Evolutionary conservation across 305 asterid genomes (phyloP).

Genomic region (Ruellia speciosa): DNA sequence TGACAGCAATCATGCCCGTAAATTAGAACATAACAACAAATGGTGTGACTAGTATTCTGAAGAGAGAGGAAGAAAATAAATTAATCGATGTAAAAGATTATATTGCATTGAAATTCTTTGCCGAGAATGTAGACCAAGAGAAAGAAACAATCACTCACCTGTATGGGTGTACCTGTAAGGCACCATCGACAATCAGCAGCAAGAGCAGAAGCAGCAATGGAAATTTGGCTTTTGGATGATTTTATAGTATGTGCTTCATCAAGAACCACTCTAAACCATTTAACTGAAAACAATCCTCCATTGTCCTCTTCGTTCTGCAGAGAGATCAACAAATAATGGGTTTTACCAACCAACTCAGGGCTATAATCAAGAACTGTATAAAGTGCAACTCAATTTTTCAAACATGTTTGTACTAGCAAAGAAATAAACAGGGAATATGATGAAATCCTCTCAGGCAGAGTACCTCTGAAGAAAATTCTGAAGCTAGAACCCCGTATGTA

Average conservation of each 20-base stretch:
- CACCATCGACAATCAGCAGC: slow-evolving; percentile 94
- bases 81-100: slow-evolving; percentile 3
- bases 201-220: slow-evolving; percentile 83
- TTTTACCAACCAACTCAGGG: slow-evolving; percentile 6
- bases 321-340: slow-evolving; percentile 12
- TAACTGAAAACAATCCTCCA: slow-evolving; percentile 71
- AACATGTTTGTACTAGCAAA: not conserved
- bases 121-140: slow-evolving; percentile 12
- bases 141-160: slow-evolving; percentile 40
- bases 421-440: slow-evolving; percentile 6
- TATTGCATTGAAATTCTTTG: slow-evolving; percentile 12
- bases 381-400: no score
- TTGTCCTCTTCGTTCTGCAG: slow-evolving; percentile 63
- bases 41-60: slow-evolving; percentile 12
- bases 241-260: slow-evolving; percentile 98
- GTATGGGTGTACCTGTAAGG: slow-evolving; percentile 98
- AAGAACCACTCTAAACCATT: slow-evolving; percentile 90
- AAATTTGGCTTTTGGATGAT: slow-evolving; percentile 89
- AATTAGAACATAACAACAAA: not conserved
- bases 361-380: no score
- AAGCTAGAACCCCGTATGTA: slow-evolving; percentile 89
- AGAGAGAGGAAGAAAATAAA: slow-evolving; percentile 13
- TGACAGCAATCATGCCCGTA: no score
- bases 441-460: slow-evolving; percentile 20
- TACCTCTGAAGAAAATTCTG: slow-evolving; percentile 87